Conservation (phyloP, 106 monocot species). For the Apostasia ramifera region DNA sequence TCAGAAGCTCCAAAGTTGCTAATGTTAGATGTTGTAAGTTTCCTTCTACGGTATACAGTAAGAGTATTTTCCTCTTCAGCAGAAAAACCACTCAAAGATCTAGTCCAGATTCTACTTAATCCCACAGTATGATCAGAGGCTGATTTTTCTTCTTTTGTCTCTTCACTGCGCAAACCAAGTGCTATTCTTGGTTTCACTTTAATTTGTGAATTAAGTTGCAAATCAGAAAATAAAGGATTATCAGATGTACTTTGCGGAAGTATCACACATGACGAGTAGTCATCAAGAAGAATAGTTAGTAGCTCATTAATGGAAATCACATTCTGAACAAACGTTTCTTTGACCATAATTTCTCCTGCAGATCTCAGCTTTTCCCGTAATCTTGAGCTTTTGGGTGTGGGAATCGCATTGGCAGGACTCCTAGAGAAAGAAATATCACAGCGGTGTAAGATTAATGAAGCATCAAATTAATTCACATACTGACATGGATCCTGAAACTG, state of each 20-base stretch:
- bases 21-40: not conserved
- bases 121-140: constrained; percentile 19
- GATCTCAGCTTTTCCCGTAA: constrained; percentile 73
- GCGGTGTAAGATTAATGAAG: not conserved
- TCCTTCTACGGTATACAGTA: constrained; percentile 13
- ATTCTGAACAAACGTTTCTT: constrained; percentile 68
- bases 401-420: constrained; percentile 22
- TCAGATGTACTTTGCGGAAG: constrained; percentile 48
- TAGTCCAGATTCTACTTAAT: constrained; percentile 16
- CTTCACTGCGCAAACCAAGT: constrained; percentile 46
- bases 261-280: constrained; percentile 62
- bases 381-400: constrained; percentile 74
- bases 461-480: not conserved
- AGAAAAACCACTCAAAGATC: constrained; percentile 16
- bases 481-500: not conserved
- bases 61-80: constrained; percentile 18
- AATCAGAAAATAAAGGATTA: constrained; percentile 24
- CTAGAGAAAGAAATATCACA: constrained; percentile 24
- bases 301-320: constrained; percentile 56
- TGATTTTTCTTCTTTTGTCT: constrained; percentile 31
- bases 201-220: constrained; percentile 25
- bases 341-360: constrained; percentile 87
- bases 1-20: constrained; percentile 14
- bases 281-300: constrained; percentile 45
- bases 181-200: constrained; percentile 59